Base-by-base conservation (phyloP, 352 stramenopile genomes). In the Pythium phragmitis region DNA sequence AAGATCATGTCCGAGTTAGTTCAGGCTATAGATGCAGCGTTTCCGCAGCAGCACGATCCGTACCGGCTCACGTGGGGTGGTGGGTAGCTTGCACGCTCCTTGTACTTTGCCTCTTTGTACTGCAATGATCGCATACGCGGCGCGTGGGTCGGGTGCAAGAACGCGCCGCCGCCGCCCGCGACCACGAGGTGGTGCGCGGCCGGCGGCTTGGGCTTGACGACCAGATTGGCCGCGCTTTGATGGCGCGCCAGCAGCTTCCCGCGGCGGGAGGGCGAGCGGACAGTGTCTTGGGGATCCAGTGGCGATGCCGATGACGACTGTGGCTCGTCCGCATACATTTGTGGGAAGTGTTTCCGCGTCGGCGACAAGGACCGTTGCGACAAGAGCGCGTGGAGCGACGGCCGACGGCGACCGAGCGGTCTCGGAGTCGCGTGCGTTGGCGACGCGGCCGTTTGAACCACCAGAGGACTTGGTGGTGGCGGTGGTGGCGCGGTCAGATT, bases 141-240 rank as follows among this genome's bases (percentile, higher is more conserved):
- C 9, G 87, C 83, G 58, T 98, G 91, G 0, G 90, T 98, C 13
- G 89, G 90, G 64, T 98, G 91, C 47, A 97, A 68, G 45, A 94
- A 94, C 16, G 87, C 91, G 36, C 93, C 93, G 8, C 93, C 93
- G 53, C 91, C 92, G 8, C 93, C 92, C 36, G 88, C 91, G 28
- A 98, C 88, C 47, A 98, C 89, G 59, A 93, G 68, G 57, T 95
- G 87, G 19, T 88, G 72, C 1, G 83, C 72, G 9, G 63, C 60
- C 34, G 68, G 65, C 8, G 41, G 65, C 16, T 49, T 55, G 6
- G 63, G 52, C n/a, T 54, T 69, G 11, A 53, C 21, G 17, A 47
- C 34, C 9, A 46, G 4, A 34, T 43, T 59, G 52, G 5, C 43
- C 21, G 49, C 4, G 16, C 57, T 64, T 9, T 33, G 36, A 19